Base-by-base conservation (phyloP, 2,329 filamentous ascomycete genomes). In the Rachicladosporium sp. region DNA sequence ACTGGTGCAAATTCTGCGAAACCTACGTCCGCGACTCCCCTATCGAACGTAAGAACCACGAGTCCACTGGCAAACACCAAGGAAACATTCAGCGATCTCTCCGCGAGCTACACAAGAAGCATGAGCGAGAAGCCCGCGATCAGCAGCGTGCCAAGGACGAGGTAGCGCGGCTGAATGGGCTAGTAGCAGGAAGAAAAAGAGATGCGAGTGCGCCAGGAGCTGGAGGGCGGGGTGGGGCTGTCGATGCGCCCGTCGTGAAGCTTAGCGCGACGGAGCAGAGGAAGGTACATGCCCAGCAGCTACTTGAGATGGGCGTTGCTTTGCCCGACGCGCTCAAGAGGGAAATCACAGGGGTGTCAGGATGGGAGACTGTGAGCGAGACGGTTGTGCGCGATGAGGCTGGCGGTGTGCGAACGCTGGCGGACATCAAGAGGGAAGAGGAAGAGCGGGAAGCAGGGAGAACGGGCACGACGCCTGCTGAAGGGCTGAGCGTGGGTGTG, bases 1-100 rank as follows among this genome's bases (percentile, higher is more conserved):
- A 93, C 67, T 96, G 88, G 87, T 98, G 91, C 75, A 96, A 96
- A 63, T 85, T 94, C 69, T 98, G 91, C 74, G 76, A 78, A 57
- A 76, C 74, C 58, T 96, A 79, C 63, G 83, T 98, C 36, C 83
- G 85, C 63, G 91, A 98, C 68, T 95, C 89, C 13, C 80, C 85
- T 50, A 77, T 95, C 61, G 88, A 94, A 61, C 82, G 80, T 51
- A 73, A 78, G 48, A 55, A 56, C 31, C 58, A 61, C 46, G 58
- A 61, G 36, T 45, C 51, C 23, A 56, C 52, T 15, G 52, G 47
- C 19, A 56, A 54, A 39, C 58, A 61, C 46, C 58, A 61, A 43
- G 51, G 51, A 39, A 89, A 95, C 63, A 76, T 96, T 44, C 93
- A 93, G 64, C 84, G 89, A 38, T 91, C 88, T 50, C 72, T 98